These are phyloP conservation scores for Solanum medicagineum DNA, from an alignment of 257 asterid genomes.

Conservation along the genomic window DNA sequence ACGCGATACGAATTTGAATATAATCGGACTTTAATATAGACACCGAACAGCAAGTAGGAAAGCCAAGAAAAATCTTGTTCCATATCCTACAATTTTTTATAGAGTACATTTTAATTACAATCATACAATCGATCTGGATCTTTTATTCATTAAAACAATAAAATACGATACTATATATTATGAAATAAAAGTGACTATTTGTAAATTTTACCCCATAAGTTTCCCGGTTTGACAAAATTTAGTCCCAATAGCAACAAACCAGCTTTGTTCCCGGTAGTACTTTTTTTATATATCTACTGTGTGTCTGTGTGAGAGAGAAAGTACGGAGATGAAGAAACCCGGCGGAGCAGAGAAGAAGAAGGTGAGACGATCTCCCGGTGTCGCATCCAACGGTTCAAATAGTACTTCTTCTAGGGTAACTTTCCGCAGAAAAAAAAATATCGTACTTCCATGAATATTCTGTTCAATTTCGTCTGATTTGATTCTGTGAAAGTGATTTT, in stretches of 20 bases:
- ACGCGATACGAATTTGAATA: too few species aligned
- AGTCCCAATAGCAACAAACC: not conserved
- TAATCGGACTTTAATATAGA: too few species aligned
- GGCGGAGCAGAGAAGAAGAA: constrained; percentile 2
- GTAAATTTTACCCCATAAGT: not conserved
- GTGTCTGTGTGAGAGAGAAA: not conserved
- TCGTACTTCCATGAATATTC: not conserved
- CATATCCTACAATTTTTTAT: too few species aligned
- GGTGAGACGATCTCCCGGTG: not conserved
- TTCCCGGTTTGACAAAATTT: not conserved
- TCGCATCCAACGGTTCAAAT: not conserved
- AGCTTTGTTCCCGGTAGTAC: not conserved
- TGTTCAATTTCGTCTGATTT: not conserved
- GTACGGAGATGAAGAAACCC: not conserved
- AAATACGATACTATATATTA: too few species aligned
- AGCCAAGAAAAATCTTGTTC: too few species aligned
- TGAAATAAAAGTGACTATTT: not conserved
- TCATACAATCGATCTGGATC: too few species aligned
- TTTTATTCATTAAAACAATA: too few species aligned
- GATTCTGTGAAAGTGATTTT: not conserved
- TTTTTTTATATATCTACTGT: not conserved
- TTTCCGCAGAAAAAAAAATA: not conserved
- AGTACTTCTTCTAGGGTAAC: not conserved
- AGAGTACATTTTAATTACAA: too few species aligned
- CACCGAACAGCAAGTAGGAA: too few species aligned